These are phyloP conservation scores for Colletotrichum liaoningense DNA, from an alignment of 2,329 filamentous ascomycete species.

Conservation along the genomic window DNA sequence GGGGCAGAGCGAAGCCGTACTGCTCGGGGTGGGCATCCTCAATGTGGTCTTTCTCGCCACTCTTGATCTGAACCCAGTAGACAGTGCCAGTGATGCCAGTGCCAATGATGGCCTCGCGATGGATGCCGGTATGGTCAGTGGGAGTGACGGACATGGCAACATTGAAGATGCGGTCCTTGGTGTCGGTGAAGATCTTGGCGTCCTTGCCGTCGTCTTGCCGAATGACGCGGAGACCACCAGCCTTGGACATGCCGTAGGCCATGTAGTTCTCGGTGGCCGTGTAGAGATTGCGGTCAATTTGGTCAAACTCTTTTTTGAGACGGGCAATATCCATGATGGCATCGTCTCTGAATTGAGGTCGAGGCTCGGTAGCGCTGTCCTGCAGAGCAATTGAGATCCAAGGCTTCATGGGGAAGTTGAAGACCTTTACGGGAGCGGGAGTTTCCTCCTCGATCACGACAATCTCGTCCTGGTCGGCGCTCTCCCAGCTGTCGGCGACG, in stretches of 20 bases:
- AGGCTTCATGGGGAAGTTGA: conserved; percentile 96
- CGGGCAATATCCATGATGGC: conserved; percentile 92
- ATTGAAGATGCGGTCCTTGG: conserved; percentile 94
- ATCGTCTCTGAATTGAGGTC: conserved; percentile 78
- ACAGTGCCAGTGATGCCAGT: conserved; percentile 95
- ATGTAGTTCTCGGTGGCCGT: conserved; percentile 93
- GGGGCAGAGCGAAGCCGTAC: conserved; percentile 89
- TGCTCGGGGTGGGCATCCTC: conserved; percentile 83
- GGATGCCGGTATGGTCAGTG: conserved; percentile 64
- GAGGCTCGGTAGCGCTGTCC: conserved; percentile 64
- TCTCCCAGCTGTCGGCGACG: conserved; percentile 92
- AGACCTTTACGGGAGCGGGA: conserved; percentile 78
- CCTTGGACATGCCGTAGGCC: conserved; percentile 92
- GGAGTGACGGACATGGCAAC: conserved; percentile 82
- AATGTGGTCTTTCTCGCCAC: conserved; percentile 81
- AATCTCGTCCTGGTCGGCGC: conserved; percentile 78
- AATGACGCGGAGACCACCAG: conserved; percentile 92
- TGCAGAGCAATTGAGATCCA: conserved; percentile 90
- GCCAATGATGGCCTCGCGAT: conserved; percentile 86
- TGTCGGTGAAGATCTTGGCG: conserved; percentile 90
- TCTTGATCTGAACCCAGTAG: conserved; percentile 91
- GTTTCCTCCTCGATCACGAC: conserved; percentile 75
- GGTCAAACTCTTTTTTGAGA: conserved; percentile 97
- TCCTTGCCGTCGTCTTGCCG: conserved; percentile 93
- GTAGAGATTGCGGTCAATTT: conserved; percentile 93